Evolutionary conservation across 1,284 basidiomycete species (phyloP).

Genomic region (Cutaneotrichosporon spelunceum): DNA sequence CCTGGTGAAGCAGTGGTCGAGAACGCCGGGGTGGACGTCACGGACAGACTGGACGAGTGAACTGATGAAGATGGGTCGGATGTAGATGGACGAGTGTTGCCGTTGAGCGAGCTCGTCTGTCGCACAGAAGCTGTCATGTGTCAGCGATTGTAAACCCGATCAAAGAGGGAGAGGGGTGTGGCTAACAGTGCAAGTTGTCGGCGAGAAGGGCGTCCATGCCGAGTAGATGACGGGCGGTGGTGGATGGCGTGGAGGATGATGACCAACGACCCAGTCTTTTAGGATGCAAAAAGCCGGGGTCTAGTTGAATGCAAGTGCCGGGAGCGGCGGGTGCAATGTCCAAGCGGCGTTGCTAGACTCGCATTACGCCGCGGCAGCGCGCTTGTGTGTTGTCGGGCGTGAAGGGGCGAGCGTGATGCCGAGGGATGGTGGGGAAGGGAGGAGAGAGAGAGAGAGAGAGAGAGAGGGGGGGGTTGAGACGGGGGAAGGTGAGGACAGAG

Average conservation of each 20-base stretch:
- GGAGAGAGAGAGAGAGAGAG: slow-evolving; percentile 2
- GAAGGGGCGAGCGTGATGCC: background rate
- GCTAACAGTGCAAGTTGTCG: slow-evolving; percentile 5
- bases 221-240: background rate
- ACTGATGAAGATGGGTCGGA: background rate
- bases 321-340: background rate
- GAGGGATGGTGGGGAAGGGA: background rate
- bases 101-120: background rate
- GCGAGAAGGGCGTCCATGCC: slow-evolving; percentile 2
- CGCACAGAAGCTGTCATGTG: background rate
- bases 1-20: background rate
- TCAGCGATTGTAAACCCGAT: background rate
- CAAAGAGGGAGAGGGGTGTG: background rate
- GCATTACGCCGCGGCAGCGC: slow-evolving; percentile 1
- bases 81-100: background rate
- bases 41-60: background rate
- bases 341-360: background rate
- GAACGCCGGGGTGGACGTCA: background rate
- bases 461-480: background rate
- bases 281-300: background rate
- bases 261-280: background rate
- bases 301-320: background rate
- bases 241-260: background rate
- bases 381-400: background rate
- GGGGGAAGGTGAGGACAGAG: background rate